Base-by-base conservation (phyloP, 2,329 filamentous ascomycete species). In the Rugonectria rugulosa region DNA sequence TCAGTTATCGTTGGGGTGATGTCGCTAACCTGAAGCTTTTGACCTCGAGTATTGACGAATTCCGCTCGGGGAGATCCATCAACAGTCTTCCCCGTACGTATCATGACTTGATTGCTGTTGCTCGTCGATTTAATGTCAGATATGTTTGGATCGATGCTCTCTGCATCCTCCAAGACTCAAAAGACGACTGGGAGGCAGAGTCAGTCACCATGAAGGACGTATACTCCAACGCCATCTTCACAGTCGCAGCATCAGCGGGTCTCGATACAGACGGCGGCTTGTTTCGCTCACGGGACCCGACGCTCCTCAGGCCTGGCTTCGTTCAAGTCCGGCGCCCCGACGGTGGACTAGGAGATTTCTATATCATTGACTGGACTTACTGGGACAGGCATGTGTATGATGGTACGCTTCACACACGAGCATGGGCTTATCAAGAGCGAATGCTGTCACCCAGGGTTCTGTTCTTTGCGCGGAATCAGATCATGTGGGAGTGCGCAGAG, bases 101-200 rank as follows among this genome's bases (percentile, higher is more conserved):
- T 19, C 11, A 3, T 2, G 42, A 45, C 7, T 17, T 27, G 11
- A 5, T 45, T 14, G 8, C 11, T 5, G 27, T 45, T 6, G 19
- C 42, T 11, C 9, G 29, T 1, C 11, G 27, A 1, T 21, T 45
- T 5, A 19, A 7, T 3, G 5, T 45, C 8, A 17, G 27, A 31
- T 45, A 45, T 15, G 4, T 45, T 14, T 45, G 42, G 42, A 34
- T 45, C 4, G 42, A 45, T 14, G n/a, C 42, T 4, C 41, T 44
- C 11, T 44, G 41, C 17, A 44, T 44, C 26, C 21, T 44, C 4
- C 27, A 49, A 10, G 26, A 45, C 29, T 45, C 42, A 5, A 5
- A 15, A 20, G 12, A 23, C n/a, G 29, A 45, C 14, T 45, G 42
- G 46, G 26, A 41, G n/a, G 32, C 8, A 3, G 46, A 49, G 21